phyloP scores from a whole-genome alignment of 345 rosid species.

The Geranium brycei region DNA sequence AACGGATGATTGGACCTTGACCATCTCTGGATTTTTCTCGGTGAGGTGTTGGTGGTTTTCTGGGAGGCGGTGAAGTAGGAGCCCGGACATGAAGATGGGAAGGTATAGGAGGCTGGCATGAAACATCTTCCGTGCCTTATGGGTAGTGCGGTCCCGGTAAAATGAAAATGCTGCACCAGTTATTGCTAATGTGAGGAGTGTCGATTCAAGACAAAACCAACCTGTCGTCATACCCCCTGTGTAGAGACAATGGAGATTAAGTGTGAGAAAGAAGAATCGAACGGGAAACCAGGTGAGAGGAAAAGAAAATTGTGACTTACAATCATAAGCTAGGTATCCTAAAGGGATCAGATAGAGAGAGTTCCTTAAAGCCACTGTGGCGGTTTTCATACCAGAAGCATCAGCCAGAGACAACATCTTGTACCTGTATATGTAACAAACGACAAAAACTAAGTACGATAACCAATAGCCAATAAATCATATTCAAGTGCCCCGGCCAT shows the following conservation, averaged over 20 bases:
- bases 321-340: constrained; percentile 71
- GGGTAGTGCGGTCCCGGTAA: constrained; percentile 45
- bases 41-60: constrained; percentile 25
- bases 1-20: constrained; percentile 14
- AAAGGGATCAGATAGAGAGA: constrained; percentile 80
- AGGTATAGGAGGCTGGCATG: constrained; percentile 81
- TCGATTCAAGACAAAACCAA: constrained; percentile 75
- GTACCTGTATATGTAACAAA: constrained; percentile 32
- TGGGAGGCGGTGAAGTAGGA: constrained; percentile 45
- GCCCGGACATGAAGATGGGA: constrained; percentile 80
- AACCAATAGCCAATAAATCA: background rate
- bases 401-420: constrained; percentile 87
- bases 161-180: constrained; percentile 75
- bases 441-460: background rate
- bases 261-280: background rate
- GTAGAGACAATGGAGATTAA: background rate
- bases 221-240: constrained; percentile 78
- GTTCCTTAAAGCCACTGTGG: constrained; percentile 73
- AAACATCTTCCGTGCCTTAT: constrained; percentile 72
- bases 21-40: constrained; percentile 9
- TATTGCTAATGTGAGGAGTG: constrained; percentile 59
- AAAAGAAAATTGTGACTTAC: constrained; percentile 33
- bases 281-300: background rate
- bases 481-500: background rate
- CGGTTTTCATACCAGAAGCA: constrained; percentile 68